Percentiles rank a stretch among this genome's conserved stretches.
Conservation (phyloP, 2,329 filamentous ascomycete species). For the Arthrinium phaeospermum region DNA sequence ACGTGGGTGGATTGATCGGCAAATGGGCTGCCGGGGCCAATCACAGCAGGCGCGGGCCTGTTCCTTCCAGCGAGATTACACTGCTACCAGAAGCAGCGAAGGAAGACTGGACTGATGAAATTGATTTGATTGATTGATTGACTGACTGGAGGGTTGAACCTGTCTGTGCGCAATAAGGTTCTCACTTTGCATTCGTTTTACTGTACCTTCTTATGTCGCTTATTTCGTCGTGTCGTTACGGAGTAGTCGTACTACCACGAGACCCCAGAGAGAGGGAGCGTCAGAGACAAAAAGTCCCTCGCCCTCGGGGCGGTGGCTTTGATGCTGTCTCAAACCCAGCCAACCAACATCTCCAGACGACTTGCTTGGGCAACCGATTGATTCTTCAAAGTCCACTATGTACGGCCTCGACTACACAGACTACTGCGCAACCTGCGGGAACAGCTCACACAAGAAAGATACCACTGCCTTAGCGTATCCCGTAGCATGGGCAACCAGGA, state of each 20-base stretch:
- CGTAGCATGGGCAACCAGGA: slow-evolving; percentile 3
- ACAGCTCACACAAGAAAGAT: neutral
- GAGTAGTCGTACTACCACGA: too few species aligned
- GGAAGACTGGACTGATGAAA: neutral
- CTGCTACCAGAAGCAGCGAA: neutral
- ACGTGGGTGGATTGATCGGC: slow-evolving; percentile 1
- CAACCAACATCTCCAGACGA: neutral
- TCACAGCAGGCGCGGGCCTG: neutral
- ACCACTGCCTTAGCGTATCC: neutral
- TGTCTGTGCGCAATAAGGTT: slow-evolving; percentile 2
- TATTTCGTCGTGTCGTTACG: neutral
- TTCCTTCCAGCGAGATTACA: neutral
- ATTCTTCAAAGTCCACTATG: neutral
- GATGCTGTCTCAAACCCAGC: slow-evolving; percentile 13
- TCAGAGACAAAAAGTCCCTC: neutral
- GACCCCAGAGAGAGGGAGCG: neutral
- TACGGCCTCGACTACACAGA: neutral
- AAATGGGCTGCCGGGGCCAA: neutral
- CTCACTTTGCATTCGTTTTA: neutral
- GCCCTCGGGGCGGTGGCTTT: neutral
- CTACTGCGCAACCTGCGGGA: neutral
- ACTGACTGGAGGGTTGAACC: neutral
- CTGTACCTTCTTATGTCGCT: too few species aligned
- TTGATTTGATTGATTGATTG: neutral
- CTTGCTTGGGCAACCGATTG: neutral